Percentiles rank a stretch among this genome's conserved stretches.
phyloP scores from a whole-genome alignment of 805 yeast species.

The Lipomyces chichibuensis region DNA sequence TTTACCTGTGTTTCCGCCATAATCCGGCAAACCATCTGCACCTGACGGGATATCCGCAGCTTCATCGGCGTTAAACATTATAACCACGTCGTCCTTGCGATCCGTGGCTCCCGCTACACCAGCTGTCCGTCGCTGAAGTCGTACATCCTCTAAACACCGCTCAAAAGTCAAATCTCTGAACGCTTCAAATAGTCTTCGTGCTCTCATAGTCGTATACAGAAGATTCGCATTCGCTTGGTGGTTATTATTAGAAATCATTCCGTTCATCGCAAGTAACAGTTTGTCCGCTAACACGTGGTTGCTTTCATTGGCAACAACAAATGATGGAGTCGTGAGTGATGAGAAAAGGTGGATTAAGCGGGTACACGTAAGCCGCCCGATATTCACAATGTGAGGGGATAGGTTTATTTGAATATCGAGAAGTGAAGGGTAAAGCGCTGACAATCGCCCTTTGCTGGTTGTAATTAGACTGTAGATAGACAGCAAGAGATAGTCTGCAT shows the following conservation, averaged over 20 bases:
- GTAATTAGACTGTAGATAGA: constrained; percentile 28
- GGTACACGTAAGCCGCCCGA: constrained; percentile 40
- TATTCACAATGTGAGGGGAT: constrained; percentile 40
- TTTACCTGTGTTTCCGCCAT: constrained; percentile 6
- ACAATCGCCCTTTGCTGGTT: constrained; percentile 33
- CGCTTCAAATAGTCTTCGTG: constrained; percentile 35
- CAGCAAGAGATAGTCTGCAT: constrained; percentile 42
- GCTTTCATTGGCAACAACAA: constrained; percentile 35
- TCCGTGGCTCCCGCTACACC: constrained; percentile 9
- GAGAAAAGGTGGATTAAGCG: constrained; percentile 39
- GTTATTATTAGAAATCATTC: constrained; percentile 37
- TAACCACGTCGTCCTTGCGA: constrained; percentile 26
- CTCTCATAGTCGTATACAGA: constrained; percentile 38
- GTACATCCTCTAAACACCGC: constrained; percentile 27
- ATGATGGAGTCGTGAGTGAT: constrained; percentile 37
- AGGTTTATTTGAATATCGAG: constrained; percentile 41
- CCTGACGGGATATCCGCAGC: neutral
- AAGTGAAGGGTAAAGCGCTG: constrained; percentile 39
- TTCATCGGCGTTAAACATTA: constrained; percentile 17
- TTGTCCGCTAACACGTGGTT: constrained; percentile 36
- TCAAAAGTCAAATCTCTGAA: constrained; percentile 23
- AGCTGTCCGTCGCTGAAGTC: constrained; percentile 17
- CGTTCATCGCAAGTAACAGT: constrained; percentile 36
- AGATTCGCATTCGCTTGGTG: constrained; percentile 39
- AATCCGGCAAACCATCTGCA: neutral